Percentiles rank a stretch among this genome's conserved stretches.
Conservation (phyloP, 305 asterid species). For the Rubia tinctorum region DNA sequence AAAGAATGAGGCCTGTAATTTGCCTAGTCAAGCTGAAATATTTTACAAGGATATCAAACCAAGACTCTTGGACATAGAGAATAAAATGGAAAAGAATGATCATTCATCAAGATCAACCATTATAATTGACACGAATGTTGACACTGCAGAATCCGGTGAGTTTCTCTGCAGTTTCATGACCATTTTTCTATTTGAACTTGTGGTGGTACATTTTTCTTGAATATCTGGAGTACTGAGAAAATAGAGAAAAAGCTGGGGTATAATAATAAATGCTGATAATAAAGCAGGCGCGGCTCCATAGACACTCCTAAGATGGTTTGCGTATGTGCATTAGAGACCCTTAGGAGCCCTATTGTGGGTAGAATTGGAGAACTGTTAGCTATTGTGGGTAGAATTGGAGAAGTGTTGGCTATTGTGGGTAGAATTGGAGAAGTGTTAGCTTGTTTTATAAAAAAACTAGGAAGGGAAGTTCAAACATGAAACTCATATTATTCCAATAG, state of each 20-base stretch:
- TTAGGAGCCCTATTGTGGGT: background rate
- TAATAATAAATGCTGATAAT: background rate
- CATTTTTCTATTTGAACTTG: background rate
- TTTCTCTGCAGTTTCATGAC: conserved; percentile 13
- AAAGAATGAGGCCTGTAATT: conserved; percentile 64
- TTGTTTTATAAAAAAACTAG: background rate
- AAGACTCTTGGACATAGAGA: conserved; percentile 36
- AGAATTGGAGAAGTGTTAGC: background rate
- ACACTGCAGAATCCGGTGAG: conserved; percentile 36
- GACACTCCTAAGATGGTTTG: background rate
- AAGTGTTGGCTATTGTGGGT: background rate
- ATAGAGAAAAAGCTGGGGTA: background rate
- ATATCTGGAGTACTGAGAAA: background rate
- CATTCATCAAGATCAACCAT: conserved; percentile 24
- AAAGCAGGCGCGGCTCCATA: background rate
- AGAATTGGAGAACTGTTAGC: background rate
- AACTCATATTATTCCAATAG: background rate
- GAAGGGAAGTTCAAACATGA: background rate
- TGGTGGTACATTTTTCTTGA: background rate
- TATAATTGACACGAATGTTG: conserved; percentile 25
- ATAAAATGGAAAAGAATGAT: conserved; percentile 27
- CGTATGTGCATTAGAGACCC: background rate
- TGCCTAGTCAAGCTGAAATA: conserved; percentile 59
- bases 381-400: background rate
- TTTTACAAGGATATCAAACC: conserved; percentile 44